These are phyloP conservation scores for Rhododendron griersonianum DNA, from an alignment of 148 eudicot species.

Conservation along the genomic window DNA sequence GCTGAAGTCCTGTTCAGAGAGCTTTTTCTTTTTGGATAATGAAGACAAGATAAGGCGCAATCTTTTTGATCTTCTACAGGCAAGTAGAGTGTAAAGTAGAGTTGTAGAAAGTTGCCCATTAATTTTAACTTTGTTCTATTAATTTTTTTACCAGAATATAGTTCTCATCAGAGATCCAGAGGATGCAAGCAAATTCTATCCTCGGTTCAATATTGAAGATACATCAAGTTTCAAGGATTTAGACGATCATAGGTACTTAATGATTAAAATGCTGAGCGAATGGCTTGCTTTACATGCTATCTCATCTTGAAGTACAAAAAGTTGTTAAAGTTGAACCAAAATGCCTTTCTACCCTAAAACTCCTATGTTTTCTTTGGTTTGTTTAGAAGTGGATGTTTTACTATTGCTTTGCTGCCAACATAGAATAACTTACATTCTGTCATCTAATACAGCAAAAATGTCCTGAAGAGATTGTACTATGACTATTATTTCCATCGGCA, in stretches of 20 bases:
- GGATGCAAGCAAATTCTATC: slow-evolving; percentile 73
- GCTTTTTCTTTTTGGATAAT: slow-evolving; percentile 47
- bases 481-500: slow-evolving; percentile 98
- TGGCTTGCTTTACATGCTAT: neutral
- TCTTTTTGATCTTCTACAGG: slow-evolving; percentile 83
- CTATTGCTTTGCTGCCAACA: neutral
- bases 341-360: neutral
- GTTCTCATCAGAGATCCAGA: slow-evolving; percentile 91
- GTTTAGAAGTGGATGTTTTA: neutral
- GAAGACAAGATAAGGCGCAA: slow-evolving; percentile 60
- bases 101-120: neutral
- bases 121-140: neutral
- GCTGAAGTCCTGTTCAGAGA: slow-evolving; percentile 65
- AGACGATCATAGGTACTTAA: slow-evolving; percentile 75
- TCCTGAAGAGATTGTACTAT: slow-evolving; percentile 73
- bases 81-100: slow-evolving; percentile 17
- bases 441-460: slow-evolving; percentile 62
- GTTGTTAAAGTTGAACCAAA: neutral
- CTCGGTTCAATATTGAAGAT: slow-evolving; percentile 96
- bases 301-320: neutral
- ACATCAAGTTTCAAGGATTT: slow-evolving; percentile 79
- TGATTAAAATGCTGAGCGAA: neutral
- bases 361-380: neutral
- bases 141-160: slow-evolving; percentile 50
- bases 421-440: neutral